Conservation (phyloP, 495 filamentous ascomycete genomes). For the Mytilinidion resinicola region DNA sequence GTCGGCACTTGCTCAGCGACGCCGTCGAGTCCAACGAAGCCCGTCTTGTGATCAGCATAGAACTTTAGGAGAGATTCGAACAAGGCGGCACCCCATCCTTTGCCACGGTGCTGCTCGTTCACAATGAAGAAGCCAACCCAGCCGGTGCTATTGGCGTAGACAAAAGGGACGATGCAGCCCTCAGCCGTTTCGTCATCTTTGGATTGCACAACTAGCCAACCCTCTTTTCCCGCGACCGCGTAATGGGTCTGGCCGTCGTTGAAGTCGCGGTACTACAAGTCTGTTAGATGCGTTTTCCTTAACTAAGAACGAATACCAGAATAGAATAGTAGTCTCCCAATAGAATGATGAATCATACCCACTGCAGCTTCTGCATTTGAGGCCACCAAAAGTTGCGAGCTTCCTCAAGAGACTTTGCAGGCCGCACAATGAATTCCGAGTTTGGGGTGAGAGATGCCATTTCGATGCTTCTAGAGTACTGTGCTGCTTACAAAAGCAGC, state of each 20-base stretch:
- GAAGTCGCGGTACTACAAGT: constrained; percentile 13
- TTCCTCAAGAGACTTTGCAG: constrained; percentile 15
- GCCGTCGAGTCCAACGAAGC: constrained; percentile 20
- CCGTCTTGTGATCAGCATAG: not conserved
- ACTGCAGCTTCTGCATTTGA: constrained; percentile 19
- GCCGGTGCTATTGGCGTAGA: constrained; percentile 18
- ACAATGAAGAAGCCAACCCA: constrained; percentile 26
- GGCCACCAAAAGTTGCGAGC: constrained; percentile 20
- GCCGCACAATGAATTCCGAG: constrained; percentile 8
- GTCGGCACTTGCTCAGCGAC: constrained; percentile 19
- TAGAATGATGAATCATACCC: constrained; percentile 10
- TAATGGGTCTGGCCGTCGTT: constrained; percentile 21
- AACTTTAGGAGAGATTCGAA: not conserved
- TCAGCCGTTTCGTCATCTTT: constrained; percentile 17
- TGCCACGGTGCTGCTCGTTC: constrained; percentile 12
- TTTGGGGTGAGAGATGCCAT: not conserved
- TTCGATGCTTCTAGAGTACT: not conserved
- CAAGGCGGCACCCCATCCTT: constrained; percentile 11
- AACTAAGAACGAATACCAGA: no score
- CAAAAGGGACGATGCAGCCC: constrained; percentile 22
- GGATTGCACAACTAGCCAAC: constrained; percentile 14
- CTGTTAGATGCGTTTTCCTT: not conserved
- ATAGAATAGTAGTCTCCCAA: no score
- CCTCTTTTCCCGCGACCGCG: constrained; percentile 2
- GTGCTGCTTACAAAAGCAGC: not conserved